Base-by-base conservation (phyloP, 495 filamentous ascomycete species). In the Aspergillus haitiensis region DNA sequence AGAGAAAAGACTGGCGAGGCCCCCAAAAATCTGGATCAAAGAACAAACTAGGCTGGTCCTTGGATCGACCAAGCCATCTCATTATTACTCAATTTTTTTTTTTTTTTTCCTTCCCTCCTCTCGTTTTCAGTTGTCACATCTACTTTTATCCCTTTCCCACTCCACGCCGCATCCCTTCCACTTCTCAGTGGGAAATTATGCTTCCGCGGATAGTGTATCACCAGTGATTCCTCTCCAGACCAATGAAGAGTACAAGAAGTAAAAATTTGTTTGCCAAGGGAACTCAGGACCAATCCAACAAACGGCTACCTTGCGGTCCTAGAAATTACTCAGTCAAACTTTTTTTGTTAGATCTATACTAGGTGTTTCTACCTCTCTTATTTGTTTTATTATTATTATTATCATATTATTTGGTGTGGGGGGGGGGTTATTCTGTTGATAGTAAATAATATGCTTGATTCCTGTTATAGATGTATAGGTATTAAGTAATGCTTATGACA, bases 1-100 rank as follows among this genome's bases (percentile, higher is more conserved):
- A 35, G 27, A 39, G 27, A 33, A 13, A 4, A 13, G 13, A 46
- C 16, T 45, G 49, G 50, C 58, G 58, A 37, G 48, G 56, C 15
- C 1, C 50, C 58, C 58, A 35, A 49, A 49, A 60, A 40, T 54
- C 58, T 60, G 58, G 51, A 40, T 49, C 56, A 51, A 47, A 21
- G 46, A 34, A 31, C 21, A 48, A 56, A 48, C 54, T 32, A 32
- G 44, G 31, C 32, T 16, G 47, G 55, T 52, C 21, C 49, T 39
- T 48, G 53, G 60, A 53, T 52, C 60, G 42, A 52, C 12, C 48
- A 37, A 47, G 21, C 33, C 9, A 10, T 16, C 13, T 21, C 5
- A 47, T 47, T 15, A 10, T 47, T 8, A 44, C 34, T 21, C n/a
- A 34, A 35, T 36, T 15, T 33, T 27, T 31, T 48, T 59, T 51